Evolutionary conservation across 2,329 filamentous ascomycete genomes (phyloP).

Genomic region (Pseudogymnoascus sp.): DNA sequence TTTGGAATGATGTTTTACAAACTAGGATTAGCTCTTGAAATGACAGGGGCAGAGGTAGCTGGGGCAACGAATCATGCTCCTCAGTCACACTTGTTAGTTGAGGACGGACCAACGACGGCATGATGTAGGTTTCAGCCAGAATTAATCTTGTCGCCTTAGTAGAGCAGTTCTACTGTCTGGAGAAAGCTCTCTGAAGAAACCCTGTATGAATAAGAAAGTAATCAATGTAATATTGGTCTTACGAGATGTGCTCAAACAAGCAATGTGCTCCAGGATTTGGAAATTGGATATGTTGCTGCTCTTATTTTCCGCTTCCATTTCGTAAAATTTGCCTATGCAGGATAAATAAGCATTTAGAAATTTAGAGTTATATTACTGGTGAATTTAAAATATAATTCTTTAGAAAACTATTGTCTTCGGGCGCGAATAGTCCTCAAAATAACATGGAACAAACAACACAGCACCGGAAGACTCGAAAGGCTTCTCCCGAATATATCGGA

Average conservation of each 20-base stretch:
- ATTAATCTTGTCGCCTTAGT: background rate
- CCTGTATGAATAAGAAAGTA: background rate
- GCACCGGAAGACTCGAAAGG: background rate
- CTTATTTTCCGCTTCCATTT: background rate
- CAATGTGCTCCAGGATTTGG: background rate
- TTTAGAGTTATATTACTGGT: background rate
- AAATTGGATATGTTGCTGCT: background rate
- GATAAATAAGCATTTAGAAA: background rate
- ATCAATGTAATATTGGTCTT: background rate
- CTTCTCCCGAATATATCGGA: background rate
- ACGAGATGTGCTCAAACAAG: background rate
- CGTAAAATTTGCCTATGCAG: background rate
- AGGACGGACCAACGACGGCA: background rate
- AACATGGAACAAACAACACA: background rate
- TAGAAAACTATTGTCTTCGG: background rate
- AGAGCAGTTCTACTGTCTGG: background rate
- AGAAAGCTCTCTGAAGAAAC: background rate
- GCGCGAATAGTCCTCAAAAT: background rate
- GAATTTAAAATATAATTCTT: background rate
- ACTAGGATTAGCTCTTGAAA: too few relatives aligned
- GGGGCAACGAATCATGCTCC: too few relatives aligned
- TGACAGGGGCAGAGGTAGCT: too few relatives aligned
- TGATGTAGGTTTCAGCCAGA: background rate
- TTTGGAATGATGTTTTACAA: too few relatives aligned
- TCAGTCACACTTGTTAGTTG: too few relatives aligned